Base-by-base conservation (phyloP, 1,284 basidiomycete species). In the Phaffia rhodozyma region DNA sequence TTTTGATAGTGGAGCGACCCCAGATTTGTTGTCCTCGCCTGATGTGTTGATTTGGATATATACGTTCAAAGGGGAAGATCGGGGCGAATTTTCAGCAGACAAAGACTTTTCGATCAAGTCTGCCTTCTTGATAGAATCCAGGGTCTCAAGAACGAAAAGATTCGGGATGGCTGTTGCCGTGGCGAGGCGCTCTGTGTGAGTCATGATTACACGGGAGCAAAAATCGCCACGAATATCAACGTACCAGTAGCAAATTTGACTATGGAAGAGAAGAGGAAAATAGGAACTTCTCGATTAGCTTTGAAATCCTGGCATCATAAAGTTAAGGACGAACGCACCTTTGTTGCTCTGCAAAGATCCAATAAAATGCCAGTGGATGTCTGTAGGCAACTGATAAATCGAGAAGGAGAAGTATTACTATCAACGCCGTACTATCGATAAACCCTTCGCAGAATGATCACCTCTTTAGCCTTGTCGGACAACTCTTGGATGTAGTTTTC, bases 401-500 rank as follows among this genome's bases (percentile, higher is more conserved):
- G 55, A 59, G 11, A 38, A 54, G 29, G 58, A 55, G 1, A 52
- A 51, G 30, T 5, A n/a, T 32, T 52, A 43, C 7, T 11, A 57
- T 53, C 27, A 52, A 60, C 50, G 34, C n/a, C 43, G 43, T 61
- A 23, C 48, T 32, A 20, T 29, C 56, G 55, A 29, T 55, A 38
- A 34, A 27, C 20, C 43, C 43, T 34, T 29, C 48, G 52, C 38
- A 48, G 32, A 27, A 7, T 27, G 80, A 86, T 68, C 70, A 89
- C 89, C 73, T 82, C 77, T 60, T 78, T 78, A 0, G 90, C 86
- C 72, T 96, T 98, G 55, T 92, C 89, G n/a, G 85, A 85, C 68
- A 98, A 76, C 73, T 97, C 94, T 70, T 96, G 89, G 5, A 93
- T 91, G 73, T 97, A 98, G 75, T 98, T 98, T 77, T 98, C 94